A percentile compares a stretch with the other conserved stretches of the same genome.
Evolutionary conservation across 306 rosid species (phyloP).

Genomic region (Hippophae tibetana): DNA sequence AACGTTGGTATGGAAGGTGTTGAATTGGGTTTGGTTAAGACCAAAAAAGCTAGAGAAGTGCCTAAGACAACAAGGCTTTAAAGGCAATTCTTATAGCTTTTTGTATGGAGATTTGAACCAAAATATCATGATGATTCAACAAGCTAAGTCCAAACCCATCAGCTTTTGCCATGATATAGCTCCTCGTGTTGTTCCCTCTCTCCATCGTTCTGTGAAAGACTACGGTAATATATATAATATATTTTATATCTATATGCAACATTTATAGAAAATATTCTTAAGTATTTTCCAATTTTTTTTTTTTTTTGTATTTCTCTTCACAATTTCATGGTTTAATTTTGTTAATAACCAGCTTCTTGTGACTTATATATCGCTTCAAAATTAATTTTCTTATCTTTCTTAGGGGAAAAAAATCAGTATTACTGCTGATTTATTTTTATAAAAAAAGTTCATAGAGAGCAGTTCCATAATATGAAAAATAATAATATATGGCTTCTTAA

Average conservation of each 20-base stretch:
- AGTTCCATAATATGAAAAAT: no score
- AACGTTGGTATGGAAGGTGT: constrained; percentile 1
- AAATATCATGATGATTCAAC: neutral
- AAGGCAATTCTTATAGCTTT: constrained; percentile 11
- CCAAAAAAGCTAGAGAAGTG: constrained; percentile 16
- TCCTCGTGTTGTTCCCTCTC: constrained; percentile 1
- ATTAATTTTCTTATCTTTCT: no score
- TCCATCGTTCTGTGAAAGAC: neutral
- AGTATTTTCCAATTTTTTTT: neutral
- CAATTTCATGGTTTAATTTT: no score
- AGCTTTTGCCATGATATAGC: constrained; percentile 12
- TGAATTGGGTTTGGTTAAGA: constrained; percentile 22
- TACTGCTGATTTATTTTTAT: no score
- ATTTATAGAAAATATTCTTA: neutral
- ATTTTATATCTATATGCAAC: neutral
- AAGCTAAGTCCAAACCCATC: constrained; percentile 13
- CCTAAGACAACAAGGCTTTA: constrained; percentile 18
- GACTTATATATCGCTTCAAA: no score
- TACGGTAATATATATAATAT: constrained; percentile 6
- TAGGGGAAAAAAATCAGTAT: no score
- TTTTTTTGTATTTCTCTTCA: no score
- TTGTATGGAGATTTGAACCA: constrained; percentile 14
- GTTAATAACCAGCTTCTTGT: no score
- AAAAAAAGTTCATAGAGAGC: no score
- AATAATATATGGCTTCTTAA: no score